Percentiles rank a stretch among this genome's conserved stretches.
Evolutionary conservation across 2,329 filamentous ascomycete genomes (phyloP).

Genomic region (Metarhizium rileyi): DNA sequence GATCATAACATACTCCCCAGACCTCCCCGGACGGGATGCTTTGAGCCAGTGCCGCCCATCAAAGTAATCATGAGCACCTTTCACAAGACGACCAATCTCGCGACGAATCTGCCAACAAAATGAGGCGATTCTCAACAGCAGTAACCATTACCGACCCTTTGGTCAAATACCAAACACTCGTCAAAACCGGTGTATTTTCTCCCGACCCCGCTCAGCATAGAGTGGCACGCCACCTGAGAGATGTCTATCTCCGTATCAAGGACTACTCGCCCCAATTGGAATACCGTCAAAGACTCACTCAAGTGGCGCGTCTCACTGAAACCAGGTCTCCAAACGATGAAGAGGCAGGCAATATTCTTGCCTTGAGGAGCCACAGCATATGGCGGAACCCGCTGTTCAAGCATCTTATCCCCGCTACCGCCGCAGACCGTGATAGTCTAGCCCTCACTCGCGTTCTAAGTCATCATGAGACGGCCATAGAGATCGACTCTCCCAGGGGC

Average conservation of each 20-base stretch:
- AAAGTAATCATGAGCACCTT: constrained; percentile 2
- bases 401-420: constrained; percentile 43
- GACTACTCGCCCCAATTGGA: constrained; percentile 67
- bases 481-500: constrained; percentile 62
- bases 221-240: constrained; percentile 65
- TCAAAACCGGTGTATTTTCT: constrained; percentile 55
- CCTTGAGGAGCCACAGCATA: constrained; percentile 43
- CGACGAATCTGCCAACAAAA: constrained; percentile 3
- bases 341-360: constrained; percentile 29
- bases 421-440: constrained; percentile 46
- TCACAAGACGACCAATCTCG: background rate
- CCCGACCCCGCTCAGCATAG: constrained; percentile 66
- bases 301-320: constrained; percentile 41
- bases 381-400: constrained; percentile 49
- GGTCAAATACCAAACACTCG: constrained; percentile 62
- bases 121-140: constrained; percentile 34
- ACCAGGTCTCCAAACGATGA: constrained; percentile 18
- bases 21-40: background rate
- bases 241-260: constrained; percentile 64
- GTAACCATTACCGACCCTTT: constrained; percentile 61
- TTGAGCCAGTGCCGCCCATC: background rate
- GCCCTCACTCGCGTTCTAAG: constrained; percentile 61
- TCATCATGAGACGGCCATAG: constrained; percentile 60
- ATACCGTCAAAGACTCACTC: constrained; percentile 55
- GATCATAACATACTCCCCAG: background rate